These are phyloP conservation scores for Ganoderma lingzhi DNA, from an alignment of 1,284 basidiomycete genomes.

Conservation along the genomic window DNA sequence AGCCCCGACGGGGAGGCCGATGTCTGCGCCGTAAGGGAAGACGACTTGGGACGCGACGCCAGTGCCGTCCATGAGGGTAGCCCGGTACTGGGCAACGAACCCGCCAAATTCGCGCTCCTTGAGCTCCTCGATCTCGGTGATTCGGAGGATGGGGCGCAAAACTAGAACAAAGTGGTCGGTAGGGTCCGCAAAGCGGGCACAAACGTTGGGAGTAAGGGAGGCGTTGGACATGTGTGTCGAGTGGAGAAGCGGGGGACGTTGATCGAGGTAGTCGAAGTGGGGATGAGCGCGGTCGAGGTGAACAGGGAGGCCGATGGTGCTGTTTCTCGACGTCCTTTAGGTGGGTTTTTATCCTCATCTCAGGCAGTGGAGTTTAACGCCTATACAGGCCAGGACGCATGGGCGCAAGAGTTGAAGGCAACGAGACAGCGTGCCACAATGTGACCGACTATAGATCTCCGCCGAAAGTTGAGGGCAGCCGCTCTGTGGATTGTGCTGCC, in stretches of 20 bases:
- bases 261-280: neutral
- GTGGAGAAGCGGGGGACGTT: neutral
- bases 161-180: constrained; percentile 5
- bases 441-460: neutral
- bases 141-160: constrained; percentile 5
- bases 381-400: neutral
- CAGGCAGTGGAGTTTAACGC: neutral
- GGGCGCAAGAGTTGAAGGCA: neutral
- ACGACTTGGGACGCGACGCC: neutral
- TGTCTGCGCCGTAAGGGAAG: constrained; percentile 1
- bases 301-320: neutral
- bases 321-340: neutral
- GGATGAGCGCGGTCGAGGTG: neutral
- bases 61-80: constrained; percentile 11
- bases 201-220: constrained; percentile 7
- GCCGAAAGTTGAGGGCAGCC: neutral
- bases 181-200: neutral
- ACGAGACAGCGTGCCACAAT: neutral
- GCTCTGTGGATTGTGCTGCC: neutral
- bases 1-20: neutral
- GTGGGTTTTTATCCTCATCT: neutral
- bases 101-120: neutral
- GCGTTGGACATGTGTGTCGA: neutral
- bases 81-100: neutral
- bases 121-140: constrained; percentile 1